Base-by-base conservation (phyloP, 768 basidiomycete species). In the Neoboletus subvelutipes region DNA sequence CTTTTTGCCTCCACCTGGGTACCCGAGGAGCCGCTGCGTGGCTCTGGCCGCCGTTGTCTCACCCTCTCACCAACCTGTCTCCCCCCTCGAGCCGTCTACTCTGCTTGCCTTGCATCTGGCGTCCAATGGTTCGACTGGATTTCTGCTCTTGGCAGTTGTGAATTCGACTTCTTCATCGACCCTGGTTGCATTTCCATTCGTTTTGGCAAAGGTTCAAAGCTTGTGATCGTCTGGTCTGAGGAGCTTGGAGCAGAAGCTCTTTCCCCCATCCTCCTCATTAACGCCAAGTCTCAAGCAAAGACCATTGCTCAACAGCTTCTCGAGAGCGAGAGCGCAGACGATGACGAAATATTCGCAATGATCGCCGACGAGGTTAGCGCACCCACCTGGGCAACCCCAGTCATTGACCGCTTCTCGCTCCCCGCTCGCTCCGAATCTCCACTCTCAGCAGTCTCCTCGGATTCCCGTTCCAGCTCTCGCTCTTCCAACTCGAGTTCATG, bases 71-170 rank as follows among this genome's bases (percentile, higher is more conserved):
- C 88, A 12, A 67, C 73, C 59, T 82, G 83, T 64, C 78, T 84
- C 2, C 90, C 90, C 24, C 89, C 90, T 43, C 83, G 85, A 40
- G 76, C 83, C 63, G 77, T 92, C 65, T 84, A 90, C 74, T 73
- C 82, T 52, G 86, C 89, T 15, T 91, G 90, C 72, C 75, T 85
- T 53, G 77, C 83, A 24, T 77, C 86, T 39, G 83, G 83, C 56
- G 79, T 92, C 33, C 86, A 88, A 65, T 92, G 90, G 90, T 84
- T 85, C 56, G 83, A 88, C 68, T 92, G 90, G 90, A 88, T 90
- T 52, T 63, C 78, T 45, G 76, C 80, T 56, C 81, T 92, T 45
- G 88, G 90, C 12, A 79, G 82, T 61, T 73, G 76, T 55, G 86
- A 88, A 73, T 85, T 92, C 67, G 90, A 92, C 71, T 80, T 92